A percentile compares a stretch with the other conserved stretches of the same genome.
Evolutionary conservation across 1,284 basidiomycete genomes (phyloP).

Genomic region (Amylostereum chailletii): DNA sequence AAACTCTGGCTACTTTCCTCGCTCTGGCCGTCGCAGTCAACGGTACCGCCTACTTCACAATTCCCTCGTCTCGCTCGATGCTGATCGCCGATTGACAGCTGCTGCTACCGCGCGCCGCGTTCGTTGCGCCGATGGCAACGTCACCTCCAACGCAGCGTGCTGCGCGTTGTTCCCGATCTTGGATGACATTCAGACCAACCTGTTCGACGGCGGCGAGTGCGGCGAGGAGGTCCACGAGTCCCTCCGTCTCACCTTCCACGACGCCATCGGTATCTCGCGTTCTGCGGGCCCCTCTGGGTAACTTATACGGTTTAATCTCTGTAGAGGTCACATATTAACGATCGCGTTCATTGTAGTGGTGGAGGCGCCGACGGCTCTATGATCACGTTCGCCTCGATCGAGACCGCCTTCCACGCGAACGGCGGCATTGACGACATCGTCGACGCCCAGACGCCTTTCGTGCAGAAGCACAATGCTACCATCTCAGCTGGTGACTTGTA

Average conservation of each 20-base stretch:
- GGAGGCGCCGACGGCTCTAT: constrained; percentile 8
- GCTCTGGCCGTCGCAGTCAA: not conserved
- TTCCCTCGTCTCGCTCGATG: too few species aligned
- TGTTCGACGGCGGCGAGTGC: not conserved
- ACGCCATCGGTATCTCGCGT: not conserved
- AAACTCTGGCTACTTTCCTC: not conserved
- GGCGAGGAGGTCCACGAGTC: not conserved
- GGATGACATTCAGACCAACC: not conserved
- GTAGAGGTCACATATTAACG: too few species aligned
- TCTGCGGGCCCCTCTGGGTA: too few species aligned
- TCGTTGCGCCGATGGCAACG: not conserved
- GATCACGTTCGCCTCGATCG: not conserved
- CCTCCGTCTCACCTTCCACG: constrained; percentile 1
- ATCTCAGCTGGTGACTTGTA: constrained; percentile 19
- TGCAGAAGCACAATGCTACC: constrained; percentile 11
- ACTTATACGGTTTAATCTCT: too few species aligned
- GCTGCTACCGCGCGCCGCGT: not conserved
- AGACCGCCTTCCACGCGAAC: constrained; percentile 10
- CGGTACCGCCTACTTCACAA: not conserved
- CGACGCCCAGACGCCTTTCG: constrained; percentile 15
- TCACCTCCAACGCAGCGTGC: not conserved
- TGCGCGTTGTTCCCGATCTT: not conserved
- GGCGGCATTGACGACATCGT: constrained; percentile 21
- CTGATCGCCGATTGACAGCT: too few species aligned
- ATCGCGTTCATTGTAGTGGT: too few species aligned